These are phyloP conservation scores for Phytopythium chamaehyphon DNA, from an alignment of 352 stramenopile species.

Conservation along the genomic window DNA sequence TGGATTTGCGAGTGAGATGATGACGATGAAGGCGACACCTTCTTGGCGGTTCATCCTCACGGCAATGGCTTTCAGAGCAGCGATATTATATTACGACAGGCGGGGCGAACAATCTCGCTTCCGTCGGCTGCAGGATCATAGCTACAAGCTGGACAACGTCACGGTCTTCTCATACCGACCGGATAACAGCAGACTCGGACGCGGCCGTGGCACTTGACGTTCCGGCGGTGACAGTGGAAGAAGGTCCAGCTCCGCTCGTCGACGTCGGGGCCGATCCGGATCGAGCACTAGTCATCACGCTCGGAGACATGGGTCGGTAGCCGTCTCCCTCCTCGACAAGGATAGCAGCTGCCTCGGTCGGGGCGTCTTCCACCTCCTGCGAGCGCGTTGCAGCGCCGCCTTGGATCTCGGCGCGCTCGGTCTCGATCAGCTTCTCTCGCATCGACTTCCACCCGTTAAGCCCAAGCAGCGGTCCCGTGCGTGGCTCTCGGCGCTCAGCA, in stretches of 20 bases:
- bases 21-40: too few relatives aligned
- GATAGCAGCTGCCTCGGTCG: constrained; percentile 15
- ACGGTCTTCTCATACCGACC: too few relatives aligned
- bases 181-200: too few relatives aligned
- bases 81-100: too few relatives aligned
- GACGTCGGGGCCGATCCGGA: neutral
- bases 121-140: too few relatives aligned
- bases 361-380: constrained; percentile 11
- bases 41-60: too few relatives aligned
- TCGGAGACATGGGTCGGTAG: constrained; percentile 40
- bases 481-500: constrained; percentile 6
- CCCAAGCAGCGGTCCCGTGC: constrained; percentile 22
- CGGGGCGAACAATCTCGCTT: too few relatives aligned
- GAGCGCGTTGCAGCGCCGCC: constrained; percentile 2
- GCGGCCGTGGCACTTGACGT: neutral
- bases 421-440: constrained; percentile 44
- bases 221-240: neutral
- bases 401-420: constrained; percentile 15
- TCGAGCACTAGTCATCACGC: constrained; percentile 1
- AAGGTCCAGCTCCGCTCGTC: neutral
- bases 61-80: too few relatives aligned
- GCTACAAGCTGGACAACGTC: too few relatives aligned
- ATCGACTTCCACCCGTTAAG: constrained; percentile 48
- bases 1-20: too few relatives aligned
- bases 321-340: constrained; percentile 36